Evolutionary conservation across 2,329 filamentous ascomycete species (phyloP), one percentile per base, ranked within the genome.

Genomic region (Fusarium beomiforme): DNA sequence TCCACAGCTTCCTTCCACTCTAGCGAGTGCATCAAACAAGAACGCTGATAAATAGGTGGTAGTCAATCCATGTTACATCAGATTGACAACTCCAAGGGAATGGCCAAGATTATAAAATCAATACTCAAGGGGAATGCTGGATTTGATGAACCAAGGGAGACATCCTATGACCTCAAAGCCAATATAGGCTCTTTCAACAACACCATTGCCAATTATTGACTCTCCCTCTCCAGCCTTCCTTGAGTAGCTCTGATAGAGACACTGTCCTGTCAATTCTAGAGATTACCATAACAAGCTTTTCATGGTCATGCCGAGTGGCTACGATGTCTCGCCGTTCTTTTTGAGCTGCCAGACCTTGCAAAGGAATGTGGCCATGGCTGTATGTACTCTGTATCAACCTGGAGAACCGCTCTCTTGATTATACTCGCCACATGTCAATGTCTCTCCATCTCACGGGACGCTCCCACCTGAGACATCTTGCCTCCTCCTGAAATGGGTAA

Each of bases 401-500:
- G 26, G 53, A 49, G 53, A 23, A 59, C 49, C 54, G 44, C 55
- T 65, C 33, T 47, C 64, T 39, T 57, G 26, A 59, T 49, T 58
- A 64, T 59, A 51, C 60, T 70, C 55, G 67, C 73, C 71, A 75
- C 55, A 59, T 39, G 37, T 65, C 47, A 43, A 36, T 49, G 53
- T 34, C 55, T 57, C 26, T 49, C 60, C 37, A 43, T 47, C 50
- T 58, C 51, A 44, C 36, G 55, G 41, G 53, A 42, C 44, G 54
- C 65, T 51, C 57, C 47, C 55, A 64, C 39, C 57, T 75, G 73
- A 79, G 75, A 80, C 79, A 79, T 69, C 72, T 72, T 68, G 78
- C 79, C 78, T 79, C 78, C 72, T 67, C 42, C 49, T 61, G 76
- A 59, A 74, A 79, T 80, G 79, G 43, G 42, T 36, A 26, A 37